Base-by-base conservation (phyloP, 129 eudicot genomes). In the Sambucus nigra region DNA sequence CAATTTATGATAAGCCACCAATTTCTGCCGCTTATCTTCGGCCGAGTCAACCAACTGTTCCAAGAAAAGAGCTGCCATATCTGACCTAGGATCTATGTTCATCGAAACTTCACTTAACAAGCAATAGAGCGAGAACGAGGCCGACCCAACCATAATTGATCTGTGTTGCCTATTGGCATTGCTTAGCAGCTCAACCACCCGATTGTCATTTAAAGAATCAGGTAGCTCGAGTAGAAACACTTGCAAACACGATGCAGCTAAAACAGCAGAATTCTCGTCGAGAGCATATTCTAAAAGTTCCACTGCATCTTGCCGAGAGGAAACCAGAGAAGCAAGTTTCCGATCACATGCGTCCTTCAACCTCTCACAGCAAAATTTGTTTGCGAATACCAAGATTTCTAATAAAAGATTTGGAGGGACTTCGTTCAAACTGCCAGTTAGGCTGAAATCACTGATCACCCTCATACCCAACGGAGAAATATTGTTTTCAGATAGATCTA, bases 241-340 rank as follows among this genome's bases (percentile, higher is more conserved):
- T 63, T 91, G 98, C 70, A 91, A 71, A 69, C 98, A 91, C 5
- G 98, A 91, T 13, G 89, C 83, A 29, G 95, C 98, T 58, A 91
- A 78, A 17, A 85, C 73, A 11, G 87, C 94, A 14, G 81, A 76
- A 70, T 85, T 79, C 64, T 91, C 94, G 35, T 91, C 98, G 1
- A 91, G 80, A 45, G 98, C 94, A 51, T 70, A 91, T 73, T 91
- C 98, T 71, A 91, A 46, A 39, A 91, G 84, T n/a, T 91, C 89
- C 23, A 79, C 42, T 16, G 94, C 98, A 31, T 85, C 89, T 47
- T 85, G 76, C 56, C 95, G 60, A n/a, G 86, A 76, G 15, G 75
- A 76, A 59, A 82, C 89, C 12, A 79, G 62, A 14, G 75, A 74
- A 14, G 98, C 89, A 22, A 91, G 98, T 55, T 81, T 82, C 64